Conservation (phyloP, 1,284 basidiomycete genomes). For the Naganishia sp. region DNA sequence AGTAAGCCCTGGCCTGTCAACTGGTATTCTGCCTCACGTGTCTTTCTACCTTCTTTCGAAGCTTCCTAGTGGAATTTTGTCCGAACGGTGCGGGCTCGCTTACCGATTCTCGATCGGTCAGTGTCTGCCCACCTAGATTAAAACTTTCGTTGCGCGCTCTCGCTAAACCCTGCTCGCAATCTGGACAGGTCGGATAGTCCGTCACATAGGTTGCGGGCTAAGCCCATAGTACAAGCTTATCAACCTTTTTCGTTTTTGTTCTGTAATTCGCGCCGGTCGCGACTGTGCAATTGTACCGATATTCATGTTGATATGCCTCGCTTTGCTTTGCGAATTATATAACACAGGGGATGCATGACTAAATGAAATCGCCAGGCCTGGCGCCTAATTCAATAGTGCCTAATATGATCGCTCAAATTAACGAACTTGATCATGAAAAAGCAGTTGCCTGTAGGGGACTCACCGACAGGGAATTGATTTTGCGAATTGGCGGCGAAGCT, state of each 20-base stretch:
- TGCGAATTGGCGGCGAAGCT: constrained; percentile 12
- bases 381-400: constrained; percentile 7
- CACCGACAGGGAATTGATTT: constrained; percentile 14
- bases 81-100: constrained; percentile 9
- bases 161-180: too few species aligned
- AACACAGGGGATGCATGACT: background rate
- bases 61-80: constrained; percentile 23
- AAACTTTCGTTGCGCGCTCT: too few species aligned
- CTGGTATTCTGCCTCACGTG: background rate
- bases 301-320: too few species aligned
- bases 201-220: too few species aligned
- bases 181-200: too few species aligned
- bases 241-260: too few species aligned
- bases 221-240: too few species aligned
- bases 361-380: background rate
- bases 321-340: background rate
- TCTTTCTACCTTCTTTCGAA: background rate
- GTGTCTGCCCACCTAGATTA: too few species aligned
- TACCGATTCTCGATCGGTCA: background rate
- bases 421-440: background rate
- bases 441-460: background rate
- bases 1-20: background rate
- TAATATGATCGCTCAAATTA: background rate
- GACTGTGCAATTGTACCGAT: background rate
- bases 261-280: background rate